Evolutionary conservation across 371 early-diverging fungal species (phyloP), one percentile per base, ranked within the genome.

Genomic region (Mortierella sp.): DNA sequence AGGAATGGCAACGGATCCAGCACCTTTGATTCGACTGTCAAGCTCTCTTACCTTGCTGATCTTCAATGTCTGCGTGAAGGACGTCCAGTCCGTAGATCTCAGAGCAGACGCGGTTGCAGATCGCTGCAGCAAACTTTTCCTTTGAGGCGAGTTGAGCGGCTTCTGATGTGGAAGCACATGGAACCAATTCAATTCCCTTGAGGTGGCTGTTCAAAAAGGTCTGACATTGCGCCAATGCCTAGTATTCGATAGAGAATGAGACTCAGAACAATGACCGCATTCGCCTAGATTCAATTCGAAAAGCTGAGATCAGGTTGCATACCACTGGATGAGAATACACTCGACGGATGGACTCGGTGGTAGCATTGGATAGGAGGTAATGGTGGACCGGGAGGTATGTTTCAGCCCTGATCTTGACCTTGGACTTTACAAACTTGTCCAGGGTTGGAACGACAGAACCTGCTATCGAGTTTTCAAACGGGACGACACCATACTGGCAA

Each of bases 281-380:
- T 14, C 28, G 34, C 0, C n/a, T 21, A 16, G 4, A 23, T 9
- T 34, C 42, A 10, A 45, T 10, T 34, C 34, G 9, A 19, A 41
- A 56, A 48, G 19, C 19, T 16, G 59, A 16, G 26, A 28, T 55
- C 19, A 58, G 19, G 24, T 19, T 52, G 61, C 52, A 47, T 82
- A 90, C 90, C 85, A 94, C 91, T n/a, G 93, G 91, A 78, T 97
- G 98, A 58, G 93, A 92, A 67, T 95, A 97, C 2, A 98, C 89
- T 56, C 89, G 90, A 60, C 85, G 89, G 58, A 97, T 88, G 6
- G 85, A 79, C 1, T 86, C 81, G 24, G 90, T 46, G 34, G 81
- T 60, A 19, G 85, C 82, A 45, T 89, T 90, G 31, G 92, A 92
- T 38, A 97, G 80, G 13, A 96, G 81, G 47, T 87, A 86, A 78